Conservation (phyloP, 352 stramenopile genomes). For the Globisporangium middletonii region DNA sequence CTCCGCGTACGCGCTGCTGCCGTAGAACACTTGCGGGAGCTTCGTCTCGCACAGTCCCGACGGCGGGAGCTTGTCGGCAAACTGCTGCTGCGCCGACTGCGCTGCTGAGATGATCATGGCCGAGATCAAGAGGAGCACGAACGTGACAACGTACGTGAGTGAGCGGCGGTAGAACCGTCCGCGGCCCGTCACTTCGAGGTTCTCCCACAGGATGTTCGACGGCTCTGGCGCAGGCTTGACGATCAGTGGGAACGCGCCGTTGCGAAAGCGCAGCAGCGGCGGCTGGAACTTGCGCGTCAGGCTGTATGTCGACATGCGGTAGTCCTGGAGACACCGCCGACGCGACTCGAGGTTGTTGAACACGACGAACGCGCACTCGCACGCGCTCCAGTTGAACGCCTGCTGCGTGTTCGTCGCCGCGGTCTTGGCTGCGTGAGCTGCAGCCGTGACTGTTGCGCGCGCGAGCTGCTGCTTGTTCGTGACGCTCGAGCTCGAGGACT, state of each 20-base stretch:
- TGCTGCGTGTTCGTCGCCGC: conserved; percentile 21
- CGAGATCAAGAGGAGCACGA: conserved; percentile 63
- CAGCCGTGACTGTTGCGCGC: neutral
- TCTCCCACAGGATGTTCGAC: conserved; percentile 87
- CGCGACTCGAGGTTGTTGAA: conserved; percentile 85
- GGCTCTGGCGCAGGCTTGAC: conserved; percentile 63
- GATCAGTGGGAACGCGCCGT: conserved; percentile 34
- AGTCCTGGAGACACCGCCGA: conserved; percentile 71
- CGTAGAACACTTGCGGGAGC: conserved; percentile 60
- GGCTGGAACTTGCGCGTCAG: conserved; percentile 46
- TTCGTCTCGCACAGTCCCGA: conserved; percentile 49
- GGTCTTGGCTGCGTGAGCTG: conserved; percentile 16
- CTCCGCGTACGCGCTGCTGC: conserved; percentile 18
- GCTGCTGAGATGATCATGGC: conserved; percentile 72
- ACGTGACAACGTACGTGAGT: conserved; percentile 67
- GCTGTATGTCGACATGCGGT: conserved; percentile 40
- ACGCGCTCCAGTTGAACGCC: conserved; percentile 52
- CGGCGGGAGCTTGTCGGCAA: conserved; percentile 61
- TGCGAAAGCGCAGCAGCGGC: conserved; percentile 48
- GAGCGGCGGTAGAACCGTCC: conserved; percentile 54
- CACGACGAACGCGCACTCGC: conserved; percentile 80
- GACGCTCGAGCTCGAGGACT: neutral
- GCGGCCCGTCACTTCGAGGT: conserved; percentile 58
- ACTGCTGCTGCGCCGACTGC: conserved; percentile 59
- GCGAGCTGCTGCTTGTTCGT: neutral